Conservation (phyloP, 768 basidiomycete species). For the Antrodiella citrinella region DNA sequence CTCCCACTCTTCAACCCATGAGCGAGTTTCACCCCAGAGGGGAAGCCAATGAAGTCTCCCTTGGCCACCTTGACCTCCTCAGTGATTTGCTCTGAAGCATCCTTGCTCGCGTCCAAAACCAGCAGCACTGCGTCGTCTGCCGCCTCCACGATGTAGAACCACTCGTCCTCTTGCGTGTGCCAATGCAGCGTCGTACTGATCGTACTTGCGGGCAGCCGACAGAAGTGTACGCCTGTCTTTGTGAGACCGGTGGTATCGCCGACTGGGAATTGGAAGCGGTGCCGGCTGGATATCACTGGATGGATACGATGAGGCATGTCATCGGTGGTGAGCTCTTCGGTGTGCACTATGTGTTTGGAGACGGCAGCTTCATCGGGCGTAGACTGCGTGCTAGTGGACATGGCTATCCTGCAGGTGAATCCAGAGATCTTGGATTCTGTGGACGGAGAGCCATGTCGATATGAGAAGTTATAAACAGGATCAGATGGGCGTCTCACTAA, state of each 20-base stretch:
- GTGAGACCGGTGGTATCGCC: slow-evolving; percentile 14
- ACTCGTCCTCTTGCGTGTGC: slow-evolving; percentile 17
- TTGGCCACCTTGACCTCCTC: slow-evolving; percentile 12
- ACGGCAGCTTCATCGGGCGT: neutral
- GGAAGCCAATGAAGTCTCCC: slow-evolving; percentile 21
- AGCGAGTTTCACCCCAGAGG: slow-evolving; percentile 9
- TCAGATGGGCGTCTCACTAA: too few relatives aligned
- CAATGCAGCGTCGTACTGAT: slow-evolving; percentile 14
- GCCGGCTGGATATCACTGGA: neutral
- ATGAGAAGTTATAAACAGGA: too few relatives aligned
- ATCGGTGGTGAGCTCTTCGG: neutral
- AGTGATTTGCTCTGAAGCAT: neutral
- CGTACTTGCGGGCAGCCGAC: slow-evolving; percentile 10
- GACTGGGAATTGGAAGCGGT: slow-evolving; percentile 3
- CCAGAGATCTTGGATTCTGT: too few relatives aligned
- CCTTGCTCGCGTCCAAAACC: slow-evolving; percentile 1
- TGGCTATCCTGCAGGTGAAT: too few relatives aligned
- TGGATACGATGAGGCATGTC: neutral
- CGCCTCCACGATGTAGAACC: slow-evolving; percentile 15
- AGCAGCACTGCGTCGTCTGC: slow-evolving; percentile 11
- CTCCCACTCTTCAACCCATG: slow-evolving; percentile 15
- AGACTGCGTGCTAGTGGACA: too few relatives aligned
- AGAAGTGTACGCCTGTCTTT: slow-evolving; percentile 15
- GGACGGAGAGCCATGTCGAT: too few relatives aligned
- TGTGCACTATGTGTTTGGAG: neutral